Evolutionary conservation across 2,329 filamentous ascomycete species (phyloP).

Genomic region (Diplodia intermedia): DNA sequence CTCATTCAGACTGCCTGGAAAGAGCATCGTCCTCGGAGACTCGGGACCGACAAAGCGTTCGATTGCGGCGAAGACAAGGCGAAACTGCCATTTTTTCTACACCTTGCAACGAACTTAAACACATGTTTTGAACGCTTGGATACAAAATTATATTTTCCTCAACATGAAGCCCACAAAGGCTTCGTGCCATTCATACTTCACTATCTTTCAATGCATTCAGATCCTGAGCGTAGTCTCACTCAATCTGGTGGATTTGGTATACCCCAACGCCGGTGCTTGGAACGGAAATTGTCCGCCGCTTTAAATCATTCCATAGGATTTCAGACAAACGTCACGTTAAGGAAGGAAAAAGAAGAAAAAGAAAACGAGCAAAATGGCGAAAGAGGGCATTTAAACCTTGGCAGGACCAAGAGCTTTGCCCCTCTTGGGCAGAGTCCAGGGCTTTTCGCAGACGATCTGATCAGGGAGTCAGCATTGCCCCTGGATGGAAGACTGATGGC

Average conservation of each 20-base stretch:
- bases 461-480: conserved; percentile 34
- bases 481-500: neutral
- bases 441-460: conserved; percentile 57
- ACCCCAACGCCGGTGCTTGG: conserved; percentile 23
- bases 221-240: conserved; percentile 2
- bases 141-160: neutral
- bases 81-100: neutral
- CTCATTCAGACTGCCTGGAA: too few species aligned
- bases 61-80: too few species aligned
- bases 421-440: conserved; percentile 59
- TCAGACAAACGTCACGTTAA: conserved; percentile 12
- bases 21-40: neutral
- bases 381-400: conserved; percentile 6
- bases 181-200: conserved; percentile 1
- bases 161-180: neutral
- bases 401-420: conserved; percentile 9
- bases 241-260: conserved; percentile 22
- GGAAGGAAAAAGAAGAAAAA: neutral
- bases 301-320: conserved; percentile 15
- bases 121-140: neutral
- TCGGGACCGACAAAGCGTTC: too few species aligned
- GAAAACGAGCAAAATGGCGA: too few species aligned
- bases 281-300: neutral
- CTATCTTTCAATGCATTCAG: conserved; percentile 11
- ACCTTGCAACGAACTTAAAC: neutral